Base-by-base conservation (phyloP, 768 basidiomycete species). In the Lactifluus echinatus region DNA sequence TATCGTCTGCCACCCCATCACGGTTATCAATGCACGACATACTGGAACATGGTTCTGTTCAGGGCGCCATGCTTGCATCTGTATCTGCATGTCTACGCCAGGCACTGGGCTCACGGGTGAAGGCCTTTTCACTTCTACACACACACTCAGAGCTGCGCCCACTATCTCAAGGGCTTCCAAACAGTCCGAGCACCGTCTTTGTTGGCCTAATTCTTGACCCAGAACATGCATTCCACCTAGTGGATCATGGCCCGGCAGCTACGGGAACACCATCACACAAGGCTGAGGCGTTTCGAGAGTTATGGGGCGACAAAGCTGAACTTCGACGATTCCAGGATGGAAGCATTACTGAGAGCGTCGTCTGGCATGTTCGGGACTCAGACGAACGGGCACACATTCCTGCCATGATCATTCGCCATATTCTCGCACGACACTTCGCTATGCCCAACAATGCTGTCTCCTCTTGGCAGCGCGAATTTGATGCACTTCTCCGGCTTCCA, bases 311-410 rank as follows among this genome's bases (percentile, higher is more conserved):
- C 37, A 95, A 93, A 69, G 85, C 93, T 0, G 95, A 98, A 66
- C 74, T 97, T 17, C 80, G 96, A 6, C 81, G 94, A 37, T 99
- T 99, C 76, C 94, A 97, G 70, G 94, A 99, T 65, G 95, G 95
- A 1, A 79, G 86, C 17, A 97, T 98, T 60, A 67, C 80, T 5
- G 93, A 97, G 70, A 91, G 88, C 63, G 92, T 97, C n/a, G 93
- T 98, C 2, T 99, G 96, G 96, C 87, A 96, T 19, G 82, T 91
- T 8, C 79, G 81, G 59, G 85, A 81, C 2, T 77, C 79, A 0
- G 92, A 95, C 50, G 90, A 93, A 59, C 84, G 90, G 26, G 76
- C 83, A 0, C 79, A 84, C 59, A 83, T 98, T 28, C 92, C 93
- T 0, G 72, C 75, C 14, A 76, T 80, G 71, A 81, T 97, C 63